A percentile compares a stretch with the other conserved stretches of the same genome.
These are phyloP conservation scores for Coemansia sp. DNA, from an alignment of 192 early-diverging fungal genomes.

Conservation along the genomic window DNA sequence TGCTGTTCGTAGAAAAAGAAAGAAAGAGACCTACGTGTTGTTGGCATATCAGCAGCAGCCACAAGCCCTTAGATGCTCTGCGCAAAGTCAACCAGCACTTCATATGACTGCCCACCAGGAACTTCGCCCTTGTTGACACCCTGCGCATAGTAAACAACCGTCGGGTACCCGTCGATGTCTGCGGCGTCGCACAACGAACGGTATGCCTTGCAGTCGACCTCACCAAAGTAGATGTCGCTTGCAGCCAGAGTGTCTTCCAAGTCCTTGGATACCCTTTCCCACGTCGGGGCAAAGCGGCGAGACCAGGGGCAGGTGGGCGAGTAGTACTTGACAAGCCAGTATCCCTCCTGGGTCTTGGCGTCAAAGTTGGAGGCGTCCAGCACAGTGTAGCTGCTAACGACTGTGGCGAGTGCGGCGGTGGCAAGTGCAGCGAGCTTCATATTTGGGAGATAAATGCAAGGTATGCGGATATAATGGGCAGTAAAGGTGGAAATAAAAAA, in stretches of 20 bases:
- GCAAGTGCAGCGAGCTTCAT: conserved; percentile 36
- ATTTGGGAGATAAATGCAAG: background rate
- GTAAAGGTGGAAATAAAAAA: background rate
- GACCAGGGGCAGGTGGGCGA: conserved; percentile 53
- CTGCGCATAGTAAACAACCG: conserved; percentile 41
- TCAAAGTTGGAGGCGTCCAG: conserved; percentile 47
- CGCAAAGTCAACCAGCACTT: conserved; percentile 27
- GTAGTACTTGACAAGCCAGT: conserved; percentile 57
- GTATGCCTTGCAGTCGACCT: conserved; percentile 53
- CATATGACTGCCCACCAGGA: conserved; percentile 49
- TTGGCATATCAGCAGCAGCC: too few relatives aligned
- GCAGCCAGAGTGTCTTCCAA: conserved; percentile 26
- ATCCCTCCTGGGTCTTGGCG: conserved; percentile 34
- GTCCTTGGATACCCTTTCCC: conserved; percentile 49
- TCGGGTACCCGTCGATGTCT: conserved; percentile 52
- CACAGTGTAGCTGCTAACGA: conserved; percentile 41
- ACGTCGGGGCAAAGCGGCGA: conserved; percentile 51
- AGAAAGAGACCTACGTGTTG: background rate
- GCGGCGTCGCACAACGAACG: conserved; percentile 40
- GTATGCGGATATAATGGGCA: background rate
- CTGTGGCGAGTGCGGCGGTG: conserved; percentile 22
- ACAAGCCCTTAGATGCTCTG: conserved; percentile 17
- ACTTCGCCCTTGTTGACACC: conserved; percentile 50
- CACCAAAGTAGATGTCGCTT: conserved; percentile 43
- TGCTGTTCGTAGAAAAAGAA: background rate